Evolutionary conservation across 176 grass and related monocot genomes (phyloP).

Genomic region (Tillandsia leiboldiana): DNA sequence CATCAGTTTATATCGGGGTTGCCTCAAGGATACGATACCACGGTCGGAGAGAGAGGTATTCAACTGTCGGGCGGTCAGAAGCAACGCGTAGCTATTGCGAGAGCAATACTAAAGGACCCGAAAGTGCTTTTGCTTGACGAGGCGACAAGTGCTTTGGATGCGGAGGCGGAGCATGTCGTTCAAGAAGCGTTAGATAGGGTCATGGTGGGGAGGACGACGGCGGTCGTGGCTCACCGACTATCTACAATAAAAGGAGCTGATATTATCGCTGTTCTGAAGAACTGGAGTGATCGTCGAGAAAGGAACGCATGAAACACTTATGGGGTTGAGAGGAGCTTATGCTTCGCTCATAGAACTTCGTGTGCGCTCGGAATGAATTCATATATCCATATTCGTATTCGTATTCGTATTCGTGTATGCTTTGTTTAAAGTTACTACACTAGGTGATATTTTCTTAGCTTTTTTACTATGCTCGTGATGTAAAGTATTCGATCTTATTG

Average conservation of each 20-base stretch:
- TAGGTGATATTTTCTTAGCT: no score
- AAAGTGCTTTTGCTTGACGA: constrained; percentile 71
- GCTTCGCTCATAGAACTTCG: constrained; percentile 54
- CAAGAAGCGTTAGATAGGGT: constrained; percentile 68
- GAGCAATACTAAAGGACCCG: constrained; percentile 63
- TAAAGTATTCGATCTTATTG: no score
- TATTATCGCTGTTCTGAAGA: constrained; percentile 46
- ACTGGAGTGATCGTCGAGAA: constrained; percentile 49
- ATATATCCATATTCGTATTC: no score
- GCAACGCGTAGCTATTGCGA: constrained; percentile 66
- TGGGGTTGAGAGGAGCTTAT: constrained; percentile 41
- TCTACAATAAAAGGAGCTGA: constrained; percentile 48
- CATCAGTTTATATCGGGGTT: constrained; percentile 58
- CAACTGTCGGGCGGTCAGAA: constrained; percentile 79
- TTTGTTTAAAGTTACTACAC: no score
- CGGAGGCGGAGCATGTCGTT: constrained; percentile 53
- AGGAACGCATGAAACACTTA: constrained; percentile 51
- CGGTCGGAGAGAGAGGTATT: constrained; percentile 58
- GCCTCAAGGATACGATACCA: constrained; percentile 52
- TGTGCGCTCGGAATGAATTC: constrained; percentile 9
- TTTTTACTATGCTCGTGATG: no score
- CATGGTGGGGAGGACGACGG: constrained; percentile 37
- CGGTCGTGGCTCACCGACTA: constrained; percentile 60
- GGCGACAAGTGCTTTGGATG: constrained; percentile 70
- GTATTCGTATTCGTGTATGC: no score